Evolutionary conservation across 805 yeast species (phyloP), one percentile per base, ranked within the genome.

Genomic region (Wickerhamiella kurtzmanii): DNA sequence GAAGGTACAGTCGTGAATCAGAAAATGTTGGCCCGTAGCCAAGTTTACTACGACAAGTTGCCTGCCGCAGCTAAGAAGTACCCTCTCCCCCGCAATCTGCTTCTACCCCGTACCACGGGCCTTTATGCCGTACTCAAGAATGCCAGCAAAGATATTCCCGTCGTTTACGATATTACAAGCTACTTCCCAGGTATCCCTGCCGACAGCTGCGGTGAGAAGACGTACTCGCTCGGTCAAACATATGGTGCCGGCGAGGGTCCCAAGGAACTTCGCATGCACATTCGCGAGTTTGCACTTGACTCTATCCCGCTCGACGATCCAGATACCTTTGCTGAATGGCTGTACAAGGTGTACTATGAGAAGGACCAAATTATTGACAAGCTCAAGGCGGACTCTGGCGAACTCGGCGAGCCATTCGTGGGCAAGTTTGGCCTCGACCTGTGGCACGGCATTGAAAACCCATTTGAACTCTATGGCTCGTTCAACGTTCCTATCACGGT

Each of bases 1-100:
- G 98, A 92, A 63, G 98, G 98, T 3, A 92, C 98, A 0, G 92
- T 86, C 49, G 65, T 82, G 46, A 79, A 92, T 36, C 70, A 69
- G 3, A 72, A 75, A 50, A 85, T 95, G 1, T 70, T 76, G 43
- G 64, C 56, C 2, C 74, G 75, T 48, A 76, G 88, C 6, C 69
- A 67, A 16, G 68, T 60, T 5, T 92, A 68, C 63, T 81, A 86
- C 18, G 64, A 61, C 4, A 74, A 78, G 52, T 11, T 25, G 32
- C 59, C 70, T 20, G 58, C 55, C 17, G 36, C 57, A 18, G 71
- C 69, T 3, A 38, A 38, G 9, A 18, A 9, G 28, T 5, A 16
- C 16, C 20, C 39, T 15, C 67, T 66, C 35, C 69, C 74, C 5
- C 69, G 72, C 37, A 79, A 85, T 60, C 76, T 83, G 13, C 68